Conservation (phyloP, 2,329 filamentous ascomycete genomes). For the Cordyceps fumosorosea region DNA sequence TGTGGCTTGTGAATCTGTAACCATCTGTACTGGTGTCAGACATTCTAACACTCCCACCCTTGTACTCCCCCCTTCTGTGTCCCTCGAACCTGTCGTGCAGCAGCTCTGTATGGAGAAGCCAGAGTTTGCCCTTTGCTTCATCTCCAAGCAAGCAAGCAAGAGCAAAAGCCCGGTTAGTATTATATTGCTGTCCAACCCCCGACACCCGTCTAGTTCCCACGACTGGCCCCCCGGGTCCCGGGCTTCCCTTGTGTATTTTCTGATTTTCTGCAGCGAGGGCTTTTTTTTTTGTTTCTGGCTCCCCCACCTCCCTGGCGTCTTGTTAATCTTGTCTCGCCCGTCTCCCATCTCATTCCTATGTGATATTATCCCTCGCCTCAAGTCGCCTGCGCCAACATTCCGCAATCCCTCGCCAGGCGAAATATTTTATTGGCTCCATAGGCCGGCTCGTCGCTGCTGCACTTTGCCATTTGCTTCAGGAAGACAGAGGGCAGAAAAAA, state of each 20-base stretch:
- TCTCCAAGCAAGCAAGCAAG: background rate
- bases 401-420: background rate
- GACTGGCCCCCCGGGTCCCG: too few species aligned
- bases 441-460: too few species aligned
- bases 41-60: background rate
- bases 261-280: background rate
- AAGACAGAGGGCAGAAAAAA: background rate
- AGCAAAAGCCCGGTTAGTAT: background rate
- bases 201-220: too few species aligned
- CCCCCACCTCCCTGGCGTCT: background rate
- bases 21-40: background rate
- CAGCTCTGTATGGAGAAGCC: background rate
- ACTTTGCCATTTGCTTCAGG: too few species aligned
- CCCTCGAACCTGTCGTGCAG: background rate
- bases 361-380: constrained; percentile 14
- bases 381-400: constrained; percentile 11
- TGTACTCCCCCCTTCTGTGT: background rate
- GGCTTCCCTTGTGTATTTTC: background rate
- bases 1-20: background rate
- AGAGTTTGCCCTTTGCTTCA: background rate
- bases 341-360: constrained; percentile 28
- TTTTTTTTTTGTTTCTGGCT: background rate
- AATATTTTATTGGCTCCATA: background rate
- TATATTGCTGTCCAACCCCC: background rate
- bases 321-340: constrained; percentile 27